Evolutionary conservation across 139 green algal genomes (phyloP), one percentile per base, ranked within the genome.

Genomic region (Eudorina sp.): DNA sequence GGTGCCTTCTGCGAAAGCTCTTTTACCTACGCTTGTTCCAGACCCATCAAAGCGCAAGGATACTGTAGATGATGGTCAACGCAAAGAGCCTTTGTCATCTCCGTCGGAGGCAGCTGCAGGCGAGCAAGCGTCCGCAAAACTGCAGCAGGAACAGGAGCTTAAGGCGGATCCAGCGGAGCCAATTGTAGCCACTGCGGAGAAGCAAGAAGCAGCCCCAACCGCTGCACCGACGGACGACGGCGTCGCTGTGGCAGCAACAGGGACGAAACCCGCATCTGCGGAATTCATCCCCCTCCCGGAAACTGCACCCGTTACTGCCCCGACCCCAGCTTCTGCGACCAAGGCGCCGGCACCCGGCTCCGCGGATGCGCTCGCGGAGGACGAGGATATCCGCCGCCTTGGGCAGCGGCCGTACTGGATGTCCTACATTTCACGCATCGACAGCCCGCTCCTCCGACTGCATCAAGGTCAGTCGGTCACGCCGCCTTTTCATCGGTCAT

Each of bases 341-440:
- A 73, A n/a, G 27, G 80, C 41, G 16, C n/a, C 62, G 45, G 83
- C 83, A 29, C 34, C 83, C 0, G 83, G 68, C 38, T 73, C 48
- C 0, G 83, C 83, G 27, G 83, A 88, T n/a, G 83, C 48, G n/a
- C 46, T 88, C 13, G 83, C 83, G 25, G 83, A 88, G 9, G 48
- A 76, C n/a, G 83, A 80, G 48, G 19, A 60, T 13, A 81, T 88
- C 38, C 68, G 68, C 7, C 21, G 29, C 18, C 34, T 90, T 25
- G 89, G 84, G 1, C 34, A 82, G 25, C 55, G 58, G 72, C 89
- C 89, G 29, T 90, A 90, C 38, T 92, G 89, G 89, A 92, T 92
- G 89, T 78, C 36, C 19, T 62, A 66, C 36, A 83, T 89, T 46
- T 76, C 81, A 6, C 29, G 55, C 2, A 90, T 92, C 18, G 55